Evolutionary conservation across 176 grass and related monocot species (phyloP).

Genomic region (Neostapfia colusana): DNA sequence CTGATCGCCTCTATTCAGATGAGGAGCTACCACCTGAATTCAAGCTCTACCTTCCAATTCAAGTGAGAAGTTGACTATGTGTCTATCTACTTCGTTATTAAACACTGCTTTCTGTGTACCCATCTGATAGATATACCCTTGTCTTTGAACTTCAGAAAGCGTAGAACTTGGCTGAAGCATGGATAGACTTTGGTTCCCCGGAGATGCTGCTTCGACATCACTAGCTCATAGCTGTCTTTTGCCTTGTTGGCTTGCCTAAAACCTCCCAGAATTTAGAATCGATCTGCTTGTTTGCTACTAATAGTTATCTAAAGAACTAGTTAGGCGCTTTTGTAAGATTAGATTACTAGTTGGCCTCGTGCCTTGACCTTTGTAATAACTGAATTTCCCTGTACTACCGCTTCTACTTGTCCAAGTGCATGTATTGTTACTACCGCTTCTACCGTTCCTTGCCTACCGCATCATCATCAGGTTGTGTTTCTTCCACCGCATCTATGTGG

Average conservation of each 20-base stretch:
- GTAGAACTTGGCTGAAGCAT: neutral
- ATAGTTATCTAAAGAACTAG: neutral
- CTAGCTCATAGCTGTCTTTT: neutral
- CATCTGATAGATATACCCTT: neutral
- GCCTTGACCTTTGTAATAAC: neutral
- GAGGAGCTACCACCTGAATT: constrained; percentile 91
- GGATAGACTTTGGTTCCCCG: neutral
- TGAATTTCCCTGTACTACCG: neutral
- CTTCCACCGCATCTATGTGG: neutral
- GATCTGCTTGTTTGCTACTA: neutral
- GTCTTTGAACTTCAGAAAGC: constrained; percentile 35
- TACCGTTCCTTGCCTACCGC: constrained; percentile 5
- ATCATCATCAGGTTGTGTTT: neutral
- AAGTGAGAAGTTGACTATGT: constrained; percentile 42
- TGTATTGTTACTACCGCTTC: neutral
- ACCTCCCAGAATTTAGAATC: neutral
- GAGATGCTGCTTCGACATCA: neutral
- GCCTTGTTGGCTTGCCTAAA: neutral
- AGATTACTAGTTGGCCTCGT: neutral
- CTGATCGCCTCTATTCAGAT: constrained; percentile 85
- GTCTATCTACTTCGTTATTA: no score
- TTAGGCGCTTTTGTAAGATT: neutral
- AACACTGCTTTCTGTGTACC: neutral
- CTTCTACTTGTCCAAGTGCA: constrained; percentile 17
- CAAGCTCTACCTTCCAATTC: constrained; percentile 89